phyloP scores from a whole-genome alignment of 2,329 filamentous ascomycete genomes.

The Ceratocystis colombiana region DNA sequence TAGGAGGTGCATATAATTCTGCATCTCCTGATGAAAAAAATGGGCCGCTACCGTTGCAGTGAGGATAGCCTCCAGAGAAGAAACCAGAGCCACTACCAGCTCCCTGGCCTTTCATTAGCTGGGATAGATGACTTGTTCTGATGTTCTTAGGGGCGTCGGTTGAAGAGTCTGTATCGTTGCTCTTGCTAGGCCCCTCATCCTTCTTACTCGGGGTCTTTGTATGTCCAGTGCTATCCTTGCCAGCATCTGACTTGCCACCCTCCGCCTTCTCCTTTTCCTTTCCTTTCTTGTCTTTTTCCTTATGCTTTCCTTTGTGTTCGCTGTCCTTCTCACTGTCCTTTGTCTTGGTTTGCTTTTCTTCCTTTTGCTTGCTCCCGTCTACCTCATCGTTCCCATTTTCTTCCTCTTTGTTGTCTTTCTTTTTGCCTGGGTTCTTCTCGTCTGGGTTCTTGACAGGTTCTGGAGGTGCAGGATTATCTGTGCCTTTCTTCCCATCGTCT shows the following conservation, averaged over 20 bases:
- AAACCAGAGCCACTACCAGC: background rate
- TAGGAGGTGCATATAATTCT: background rate
- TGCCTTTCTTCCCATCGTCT: background rate
- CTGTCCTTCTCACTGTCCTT: background rate
- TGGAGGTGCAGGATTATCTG: background rate
- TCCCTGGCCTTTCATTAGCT: too few relatives aligned
- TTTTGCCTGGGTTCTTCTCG: background rate
- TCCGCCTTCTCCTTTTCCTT: background rate
- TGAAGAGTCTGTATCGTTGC: background rate
- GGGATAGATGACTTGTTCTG: background rate
- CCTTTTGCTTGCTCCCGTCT: background rate
- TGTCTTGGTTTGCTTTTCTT: background rate
- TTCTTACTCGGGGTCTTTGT: background rate
- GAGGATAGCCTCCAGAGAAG: background rate
- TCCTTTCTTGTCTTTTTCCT: slow-evolving; percentile 2
- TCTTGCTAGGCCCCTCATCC: background rate
- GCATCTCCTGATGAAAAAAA: background rate
- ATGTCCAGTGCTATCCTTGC: background rate
- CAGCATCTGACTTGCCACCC: background rate
- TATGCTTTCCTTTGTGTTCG: background rate
- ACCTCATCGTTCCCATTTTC: background rate
- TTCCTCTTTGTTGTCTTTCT: slow-evolving; percentile 6
- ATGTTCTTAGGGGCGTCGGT: background rate
- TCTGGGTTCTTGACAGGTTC: background rate
- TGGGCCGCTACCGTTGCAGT: background rate